Conservation (phyloP, 768 basidiomycete species). For the Chalciporus pseudorubinellus region DNA sequence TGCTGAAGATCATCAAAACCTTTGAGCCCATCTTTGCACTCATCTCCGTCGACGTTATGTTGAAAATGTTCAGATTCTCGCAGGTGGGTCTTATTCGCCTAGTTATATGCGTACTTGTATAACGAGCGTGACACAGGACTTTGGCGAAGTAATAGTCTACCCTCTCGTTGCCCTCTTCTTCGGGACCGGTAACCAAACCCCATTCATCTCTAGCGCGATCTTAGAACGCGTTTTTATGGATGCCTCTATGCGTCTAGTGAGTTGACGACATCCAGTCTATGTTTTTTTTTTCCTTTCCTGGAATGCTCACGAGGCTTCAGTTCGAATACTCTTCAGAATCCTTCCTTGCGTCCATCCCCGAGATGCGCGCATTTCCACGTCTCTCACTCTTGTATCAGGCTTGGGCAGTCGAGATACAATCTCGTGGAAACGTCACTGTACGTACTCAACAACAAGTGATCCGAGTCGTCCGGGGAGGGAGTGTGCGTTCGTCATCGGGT, state of each 20-base stretch:
- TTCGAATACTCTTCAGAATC: constrained; percentile 5
- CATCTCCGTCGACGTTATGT: neutral
- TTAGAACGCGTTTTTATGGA: neutral
- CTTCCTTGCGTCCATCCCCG: constrained; percentile 11
- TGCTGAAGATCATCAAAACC: neutral
- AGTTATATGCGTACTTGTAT: no score
- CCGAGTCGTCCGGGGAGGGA: neutral
- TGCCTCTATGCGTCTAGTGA: neutral
- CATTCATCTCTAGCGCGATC: neutral
- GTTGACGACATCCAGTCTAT: no score
- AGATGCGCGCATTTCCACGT: constrained; percentile 6
- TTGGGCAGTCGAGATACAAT: neutral
- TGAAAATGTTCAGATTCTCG: constrained; percentile 1
- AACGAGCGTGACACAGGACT: neutral
- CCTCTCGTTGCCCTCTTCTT: constrained; percentile 6
- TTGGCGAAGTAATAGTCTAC: neutral
- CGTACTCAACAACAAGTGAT: neutral
- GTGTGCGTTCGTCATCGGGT: no score
- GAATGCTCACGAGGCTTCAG: no score
- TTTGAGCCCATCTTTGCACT: constrained; percentile 4
- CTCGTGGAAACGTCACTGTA: neutral
- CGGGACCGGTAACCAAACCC: neutral
- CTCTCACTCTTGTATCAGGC: constrained; percentile 3
- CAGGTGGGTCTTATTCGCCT: no score
- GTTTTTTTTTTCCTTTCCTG: no score